Base-by-base conservation (phyloP, 768 basidiomycete species). In the Mycena indigotica region DNA sequence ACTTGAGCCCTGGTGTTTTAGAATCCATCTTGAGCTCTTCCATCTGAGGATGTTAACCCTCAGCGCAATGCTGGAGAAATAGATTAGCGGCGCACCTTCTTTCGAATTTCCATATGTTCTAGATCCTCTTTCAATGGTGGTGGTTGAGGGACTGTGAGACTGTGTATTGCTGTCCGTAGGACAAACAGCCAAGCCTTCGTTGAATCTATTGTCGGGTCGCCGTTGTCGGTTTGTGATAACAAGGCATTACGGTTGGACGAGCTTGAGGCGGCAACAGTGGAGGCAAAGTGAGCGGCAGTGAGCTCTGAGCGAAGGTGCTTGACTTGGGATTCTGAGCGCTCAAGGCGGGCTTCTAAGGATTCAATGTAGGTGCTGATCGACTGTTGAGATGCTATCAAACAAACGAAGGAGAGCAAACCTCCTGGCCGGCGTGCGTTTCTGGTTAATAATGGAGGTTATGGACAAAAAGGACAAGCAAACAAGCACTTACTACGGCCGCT, bases 1-100 rank as follows among this genome's bases (percentile, higher is more conserved):
- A 85, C 13, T 79, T 71, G 26, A 48, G 24, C 19, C 23, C 30
- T 16, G 29, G 25, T n/a, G 41, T 21, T 8, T 21, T 21, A 23
- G 10, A 8, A 23, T 23, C 41, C 8, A 45, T 23, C 8, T 23
- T 15, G 41, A 45, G 41, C 21, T 45, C 8, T 23, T 45, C 41
- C 12, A 45, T 10, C 41, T 45, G 21, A 10, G 10, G 12, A 45
- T n/a, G n/a, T n/a, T n/a, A n/a, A n/a, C n/a, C n/a, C n/a, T n/a
- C n/a, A n/a, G n/a, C n/a, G n/a, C n/a, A n/a, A n/a, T n/a, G n/a
- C n/a, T n/a, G n/a, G n/a, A n/a, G n/a, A n/a, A n/a, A n/a, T n/a
- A n/a, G n/a, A n/a, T n/a, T n/a, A n/a, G n/a, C n/a, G n/a, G 48
- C 53, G 21, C 21, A 63, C 61, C 48, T 50, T 35, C 15, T 25